These are phyloP conservation scores for Coffea eugenioides DNA, from an alignment of 257 asterid species.

Conservation along the genomic window DNA sequence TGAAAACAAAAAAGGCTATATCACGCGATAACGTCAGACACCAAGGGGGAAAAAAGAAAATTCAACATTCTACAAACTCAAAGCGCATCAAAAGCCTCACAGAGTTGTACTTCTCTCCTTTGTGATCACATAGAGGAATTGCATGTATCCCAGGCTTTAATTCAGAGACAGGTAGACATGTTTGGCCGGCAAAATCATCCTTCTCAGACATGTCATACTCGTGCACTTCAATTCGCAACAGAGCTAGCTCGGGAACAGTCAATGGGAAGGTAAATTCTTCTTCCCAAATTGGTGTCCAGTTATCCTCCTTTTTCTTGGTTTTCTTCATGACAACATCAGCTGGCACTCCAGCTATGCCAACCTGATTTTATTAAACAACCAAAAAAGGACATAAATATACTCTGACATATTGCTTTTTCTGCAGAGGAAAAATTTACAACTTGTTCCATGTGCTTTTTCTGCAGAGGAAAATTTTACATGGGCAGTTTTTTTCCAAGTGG, in stretches of 20 bases:
- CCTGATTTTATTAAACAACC: constrained; percentile 30
- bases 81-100: constrained; percentile 66
- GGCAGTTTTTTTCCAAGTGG: not conserved
- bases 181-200: constrained; percentile 77
- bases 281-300: constrained; percentile 67
- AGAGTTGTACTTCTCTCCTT: constrained; percentile 48
- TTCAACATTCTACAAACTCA: constrained; percentile 26
- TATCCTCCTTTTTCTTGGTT: constrained; percentile 45
- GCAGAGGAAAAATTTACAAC: not conserved
- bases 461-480: not conserved
- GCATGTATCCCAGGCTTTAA: constrained; percentile 59
- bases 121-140: constrained; percentile 47
- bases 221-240: constrained; percentile 62
- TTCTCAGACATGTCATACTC: constrained; percentile 62
- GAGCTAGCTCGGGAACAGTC: constrained; percentile 64
- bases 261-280: constrained; percentile 63
- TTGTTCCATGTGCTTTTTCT: not conserved
- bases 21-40: not conserved
- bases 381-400: not conserved
- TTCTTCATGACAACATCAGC: constrained; percentile 51
- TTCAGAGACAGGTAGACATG: constrained; percentile 57
- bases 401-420: not conserved
- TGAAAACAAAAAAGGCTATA: not conserved
- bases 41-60: not conserved
- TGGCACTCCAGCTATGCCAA: constrained; percentile 65